phyloP scores from a whole-genome alignment of 2,329 filamentous ascomycete genomes.

The Nigrograna mackinnonii region DNA sequence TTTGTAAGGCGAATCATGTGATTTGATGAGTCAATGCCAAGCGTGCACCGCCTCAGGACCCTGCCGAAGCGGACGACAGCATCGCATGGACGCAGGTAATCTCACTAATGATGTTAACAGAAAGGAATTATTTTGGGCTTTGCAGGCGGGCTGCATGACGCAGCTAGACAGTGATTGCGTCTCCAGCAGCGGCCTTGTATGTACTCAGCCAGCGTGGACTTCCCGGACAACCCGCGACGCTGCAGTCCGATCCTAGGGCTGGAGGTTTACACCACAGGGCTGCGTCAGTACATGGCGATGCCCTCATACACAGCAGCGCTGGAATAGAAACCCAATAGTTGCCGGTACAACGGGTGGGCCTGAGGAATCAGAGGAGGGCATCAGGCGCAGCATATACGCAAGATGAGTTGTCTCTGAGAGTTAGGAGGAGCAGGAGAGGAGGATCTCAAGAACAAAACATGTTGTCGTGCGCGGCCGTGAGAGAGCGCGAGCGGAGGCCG shows the following conservation, averaged over 20 bases:
- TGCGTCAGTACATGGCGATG: slow-evolving; percentile 25
- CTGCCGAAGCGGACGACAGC: slow-evolving; percentile 9
- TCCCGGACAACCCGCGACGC: slow-evolving; percentile 27
- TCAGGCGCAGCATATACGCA: slow-evolving; percentile 32
- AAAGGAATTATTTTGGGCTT: slow-evolving; percentile 30
- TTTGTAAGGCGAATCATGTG: slow-evolving; percentile 25
- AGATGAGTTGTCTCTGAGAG: slow-evolving; percentile 41
- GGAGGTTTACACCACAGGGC: slow-evolving; percentile 24
- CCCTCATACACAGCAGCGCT: background rate
- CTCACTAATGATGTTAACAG: slow-evolving; percentile 20
- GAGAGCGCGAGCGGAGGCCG: slow-evolving; percentile 28
- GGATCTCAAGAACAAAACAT: slow-evolving; percentile 26
- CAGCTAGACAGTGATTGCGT: slow-evolving; percentile 34
- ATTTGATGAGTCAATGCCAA: slow-evolving; percentile 18
- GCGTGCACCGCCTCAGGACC: slow-evolving; percentile 35
- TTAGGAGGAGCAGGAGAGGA: too few relatives aligned
- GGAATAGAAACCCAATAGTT: slow-evolving; percentile 10
- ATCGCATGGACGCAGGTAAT: slow-evolving; percentile 8
- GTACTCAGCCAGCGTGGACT: slow-evolving; percentile 32
- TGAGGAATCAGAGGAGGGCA: slow-evolving; percentile 29
- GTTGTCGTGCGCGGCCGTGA: slow-evolving; percentile 26
- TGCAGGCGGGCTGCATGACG: slow-evolving; percentile 23
- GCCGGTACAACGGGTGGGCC: slow-evolving; percentile 23
- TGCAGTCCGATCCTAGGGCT: slow-evolving; percentile 20
- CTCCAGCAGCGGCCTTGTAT: slow-evolving; percentile 27